Conservation (phyloP, 176 grass and related monocot genomes). For the Aegilops speltoides region DNA sequence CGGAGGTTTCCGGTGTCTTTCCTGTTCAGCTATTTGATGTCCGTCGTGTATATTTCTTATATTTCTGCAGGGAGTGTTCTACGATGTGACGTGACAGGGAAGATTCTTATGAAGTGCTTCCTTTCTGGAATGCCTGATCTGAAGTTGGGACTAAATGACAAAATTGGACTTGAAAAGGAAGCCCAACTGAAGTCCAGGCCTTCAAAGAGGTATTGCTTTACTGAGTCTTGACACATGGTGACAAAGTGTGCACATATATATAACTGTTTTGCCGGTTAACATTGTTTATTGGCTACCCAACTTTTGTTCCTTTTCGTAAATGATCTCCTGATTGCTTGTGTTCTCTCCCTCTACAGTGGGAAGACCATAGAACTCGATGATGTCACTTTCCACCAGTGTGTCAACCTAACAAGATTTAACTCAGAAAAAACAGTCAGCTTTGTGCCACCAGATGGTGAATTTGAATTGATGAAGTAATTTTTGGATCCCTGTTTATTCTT, state of each 20-base stretch:
- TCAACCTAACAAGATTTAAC: constrained; percentile 99
- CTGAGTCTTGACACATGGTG: constrained; percentile 20
- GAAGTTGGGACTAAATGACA: constrained; percentile 96
- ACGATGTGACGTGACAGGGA: constrained; percentile 96
- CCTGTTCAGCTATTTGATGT: constrained; percentile 19
- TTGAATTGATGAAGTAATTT: constrained; percentile 98
- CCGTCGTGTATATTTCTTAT: constrained; percentile 1
- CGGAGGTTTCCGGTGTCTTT: background rate
- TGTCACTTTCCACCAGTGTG: constrained; percentile 99
- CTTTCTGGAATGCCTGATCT: constrained; percentile 99
- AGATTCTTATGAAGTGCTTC: constrained; percentile 99
- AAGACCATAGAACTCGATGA: constrained; percentile 99
- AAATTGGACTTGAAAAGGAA: constrained; percentile 99
- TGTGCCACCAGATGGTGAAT: constrained; percentile 99
- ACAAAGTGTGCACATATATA: background rate
- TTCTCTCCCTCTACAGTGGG: constrained; percentile 57
- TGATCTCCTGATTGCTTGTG: background rate
- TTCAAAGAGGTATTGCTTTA: constrained; percentile 64
- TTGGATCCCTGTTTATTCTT: constrained; percentile 31
- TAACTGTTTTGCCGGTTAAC: constrained; percentile 28
- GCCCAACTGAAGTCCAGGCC: constrained; percentile 95
- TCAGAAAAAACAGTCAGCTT: constrained; percentile 99
- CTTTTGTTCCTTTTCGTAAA: background rate
- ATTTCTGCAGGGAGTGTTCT: constrained; percentile 84
- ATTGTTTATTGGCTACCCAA: constrained; percentile 1